Evolutionary conservation across 1,284 basidiomycete genomes (phyloP), one percentile per base, ranked within the genome.

Genomic region (Entoloma clypeatum): DNA sequence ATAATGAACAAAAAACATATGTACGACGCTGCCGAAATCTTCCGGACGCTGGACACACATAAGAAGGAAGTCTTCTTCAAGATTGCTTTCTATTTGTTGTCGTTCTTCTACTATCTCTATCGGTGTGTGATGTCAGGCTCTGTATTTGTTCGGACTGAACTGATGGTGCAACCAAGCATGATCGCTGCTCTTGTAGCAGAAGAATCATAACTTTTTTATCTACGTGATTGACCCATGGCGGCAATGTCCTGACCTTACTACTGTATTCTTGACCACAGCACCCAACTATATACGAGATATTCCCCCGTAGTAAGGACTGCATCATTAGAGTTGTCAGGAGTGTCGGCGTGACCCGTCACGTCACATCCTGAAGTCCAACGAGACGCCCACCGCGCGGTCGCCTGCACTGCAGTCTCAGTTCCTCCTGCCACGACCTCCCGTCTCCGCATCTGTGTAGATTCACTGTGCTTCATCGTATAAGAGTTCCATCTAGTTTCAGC

Each of bases 21-120:
- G 87, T 95, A 97, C 61, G 95, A 99, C 62, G 95, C 95, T 39
- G 99, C 96, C 18, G 95, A 99, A 65, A 99, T 99, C 56, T 99
- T 99, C 78, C 79, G 96, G 52, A 94, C 95, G 47, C 68, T 99
- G 32, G 82, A 86, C n/a, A 81, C 75, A 25, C 96, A 98, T 69
- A 99, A 99, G 72, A 97, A 94, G 63, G 93, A 96, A 69, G 85
- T 84, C 56, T 98, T 99, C 60, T 76, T 93, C 67, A 96, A 95
- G 71, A 83, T 95, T 48, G 93, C 89, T 17, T 94, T 95, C 67
- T 96, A 94, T 65, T 78, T 93, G 41, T 70, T 95, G 48, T 92
- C 86, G 32, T 95, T 95, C 77, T 95, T 95, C 78, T 96, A 93
- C 70, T 96, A 95, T 61, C 82, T 96, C 54, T 97, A 95, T 67